phyloP scores from a whole-genome alignment of 148 eudicot species.

The Amaranthus cruentus region DNA sequence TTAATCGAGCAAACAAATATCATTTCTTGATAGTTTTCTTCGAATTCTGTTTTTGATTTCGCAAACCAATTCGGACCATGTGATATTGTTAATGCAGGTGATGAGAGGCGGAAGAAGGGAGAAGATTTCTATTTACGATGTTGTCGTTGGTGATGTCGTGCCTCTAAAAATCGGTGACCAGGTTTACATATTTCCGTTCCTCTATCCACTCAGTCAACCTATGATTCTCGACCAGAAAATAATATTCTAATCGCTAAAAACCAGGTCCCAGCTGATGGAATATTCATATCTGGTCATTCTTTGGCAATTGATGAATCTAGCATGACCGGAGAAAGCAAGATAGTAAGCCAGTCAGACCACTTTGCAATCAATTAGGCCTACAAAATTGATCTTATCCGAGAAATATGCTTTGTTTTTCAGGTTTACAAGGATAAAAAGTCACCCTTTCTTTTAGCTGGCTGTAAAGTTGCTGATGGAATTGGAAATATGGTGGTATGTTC shows the following conservation, averaged over 20 bases:
- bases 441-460: constrained; percentile 83
- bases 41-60: background rate
- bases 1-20: background rate
- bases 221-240: background rate
- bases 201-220: constrained; percentile 3
- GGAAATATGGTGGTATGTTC: constrained; percentile 81
- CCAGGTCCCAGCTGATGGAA: constrained; percentile 91
- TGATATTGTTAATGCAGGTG: constrained; percentile 40
- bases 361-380: constrained; percentile 5
- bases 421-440: constrained; percentile 61
- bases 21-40: background rate
- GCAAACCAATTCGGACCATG: background rate
- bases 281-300: constrained; percentile 67
- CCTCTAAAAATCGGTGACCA: constrained; percentile 97
- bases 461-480: constrained; percentile 94
- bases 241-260: background rate
- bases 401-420: constrained; percentile 33
- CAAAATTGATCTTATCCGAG: constrained; percentile 18
- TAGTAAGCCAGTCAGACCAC: constrained; percentile 53
- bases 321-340: constrained; percentile 99
- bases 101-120: constrained; percentile 89
- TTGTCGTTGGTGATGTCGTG: constrained; percentile 85
- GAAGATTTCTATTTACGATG: constrained; percentile 69
- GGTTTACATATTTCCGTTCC: constrained; percentile 29
- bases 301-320: constrained; percentile 92